phyloP scores from a whole-genome alignment of 1,284 basidiomycete genomes.

The Austroboletus novae-zelandiae region DNA sequence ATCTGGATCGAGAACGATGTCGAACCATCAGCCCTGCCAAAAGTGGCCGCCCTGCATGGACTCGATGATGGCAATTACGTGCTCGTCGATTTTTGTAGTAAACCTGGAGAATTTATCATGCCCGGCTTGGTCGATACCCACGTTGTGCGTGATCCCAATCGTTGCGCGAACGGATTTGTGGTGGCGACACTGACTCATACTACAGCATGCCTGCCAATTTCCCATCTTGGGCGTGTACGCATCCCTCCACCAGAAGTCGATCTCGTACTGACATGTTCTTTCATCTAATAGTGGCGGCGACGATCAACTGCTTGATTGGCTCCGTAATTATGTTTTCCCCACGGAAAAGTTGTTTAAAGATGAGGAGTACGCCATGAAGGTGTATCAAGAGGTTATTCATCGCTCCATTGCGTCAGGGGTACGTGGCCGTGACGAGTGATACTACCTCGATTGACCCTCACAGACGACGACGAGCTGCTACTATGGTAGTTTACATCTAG shows the following conservation, averaged over 20 bases:
- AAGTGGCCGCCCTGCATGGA: constrained; percentile 45
- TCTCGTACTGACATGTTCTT: neutral
- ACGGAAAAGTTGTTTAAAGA: constrained; percentile 75
- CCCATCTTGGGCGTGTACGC: constrained; percentile 80
- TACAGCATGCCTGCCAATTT: constrained; percentile 84
- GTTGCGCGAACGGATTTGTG: too few relatives aligned
- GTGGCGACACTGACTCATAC: neutral
- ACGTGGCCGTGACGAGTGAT: constrained; percentile 28
- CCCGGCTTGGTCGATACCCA: constrained; percentile 92
- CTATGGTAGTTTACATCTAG: constrained; percentile 82
- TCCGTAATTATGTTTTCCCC: constrained; percentile 83
- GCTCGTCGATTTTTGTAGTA: constrained; percentile 41
- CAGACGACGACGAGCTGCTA: constrained; percentile 94
- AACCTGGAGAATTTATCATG: constrained; percentile 71
- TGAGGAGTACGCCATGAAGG: constrained; percentile 60
- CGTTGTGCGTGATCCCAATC: constrained; percentile 50
- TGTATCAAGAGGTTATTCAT: constrained; percentile 73
- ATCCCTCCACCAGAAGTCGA: neutral
- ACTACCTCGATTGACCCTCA: neutral
- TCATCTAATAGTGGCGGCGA: constrained; percentile 57
- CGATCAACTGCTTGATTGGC: constrained; percentile 85
- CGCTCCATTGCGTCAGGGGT: constrained; percentile 78
- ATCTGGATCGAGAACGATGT: constrained; percentile 67
- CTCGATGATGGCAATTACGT: constrained; percentile 4
- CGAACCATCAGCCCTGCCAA: constrained; percentile 40